Conservation (phyloP, 305 asterid species). For the Fraxinus greggii region DNA sequence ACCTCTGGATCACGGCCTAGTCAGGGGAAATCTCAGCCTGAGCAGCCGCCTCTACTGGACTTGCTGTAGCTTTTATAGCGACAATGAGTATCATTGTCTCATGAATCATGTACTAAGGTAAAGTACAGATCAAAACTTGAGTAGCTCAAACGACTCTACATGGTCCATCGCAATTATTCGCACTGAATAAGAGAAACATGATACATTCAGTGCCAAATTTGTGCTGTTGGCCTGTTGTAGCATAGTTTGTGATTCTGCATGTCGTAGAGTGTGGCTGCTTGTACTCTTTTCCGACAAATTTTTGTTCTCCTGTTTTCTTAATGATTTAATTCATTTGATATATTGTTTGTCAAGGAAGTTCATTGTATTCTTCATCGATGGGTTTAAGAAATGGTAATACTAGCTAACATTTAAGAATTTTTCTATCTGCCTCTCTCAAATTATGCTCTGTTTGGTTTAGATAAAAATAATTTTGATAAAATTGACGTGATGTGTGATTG, state of each 20-base stretch:
- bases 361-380: not conserved
- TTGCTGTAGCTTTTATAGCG: conserved; percentile 51
- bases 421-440: not conserved
- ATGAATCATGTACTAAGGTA: not conserved
- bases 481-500: too few species aligned
- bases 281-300: not conserved
- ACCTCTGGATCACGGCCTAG: conserved; percentile 34
- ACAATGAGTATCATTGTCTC: not conserved
- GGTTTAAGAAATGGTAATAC: not conserved
- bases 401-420: not conserved
- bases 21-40: conserved; percentile 43
- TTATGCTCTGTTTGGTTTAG: not conserved
- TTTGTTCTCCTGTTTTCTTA: not conserved
- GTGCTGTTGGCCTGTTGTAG: not conserved
- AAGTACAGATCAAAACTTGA: not conserved
- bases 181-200: not conserved
- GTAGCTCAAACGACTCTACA: not conserved
- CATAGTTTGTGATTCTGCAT: not conserved
- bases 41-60: conserved; percentile 75
- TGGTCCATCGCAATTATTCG: not conserved
- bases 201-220: not conserved
- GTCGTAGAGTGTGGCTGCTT: not conserved
- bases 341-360: not conserved
- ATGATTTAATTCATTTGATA: not conserved
- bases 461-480: not conserved